Percentiles rank a stretch among this genome's conserved stretches.
Evolutionary conservation across 176 grass and related monocot species (phyloP).

Genomic region (Carex parvula): DNA sequence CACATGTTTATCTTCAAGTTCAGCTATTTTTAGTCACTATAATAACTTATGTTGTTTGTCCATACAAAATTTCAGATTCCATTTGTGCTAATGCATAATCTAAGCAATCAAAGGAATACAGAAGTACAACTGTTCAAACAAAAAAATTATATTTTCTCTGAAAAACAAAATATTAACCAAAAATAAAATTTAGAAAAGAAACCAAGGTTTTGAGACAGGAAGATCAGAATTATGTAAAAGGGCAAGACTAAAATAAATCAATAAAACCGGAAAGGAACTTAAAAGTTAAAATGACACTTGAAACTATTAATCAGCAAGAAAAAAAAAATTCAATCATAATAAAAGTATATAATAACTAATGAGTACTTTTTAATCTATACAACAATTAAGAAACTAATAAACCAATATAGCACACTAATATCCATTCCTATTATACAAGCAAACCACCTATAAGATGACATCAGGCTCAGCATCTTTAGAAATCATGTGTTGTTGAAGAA

Average conservation of each 20-base stretch:
- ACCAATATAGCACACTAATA: neutral
- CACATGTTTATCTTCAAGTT: neutral
- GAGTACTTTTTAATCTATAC: neutral
- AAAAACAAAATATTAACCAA: neutral
- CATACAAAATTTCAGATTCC: neutral
- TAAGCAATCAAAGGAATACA: neutral
- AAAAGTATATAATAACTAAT: neutral
- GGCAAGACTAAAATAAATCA: no score
- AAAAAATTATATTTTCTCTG: neutral
- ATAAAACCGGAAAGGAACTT: no score
- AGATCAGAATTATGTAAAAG: no score
- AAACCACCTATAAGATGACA: neutral
- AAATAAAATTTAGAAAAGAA: neutral
- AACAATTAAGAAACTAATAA: neutral
- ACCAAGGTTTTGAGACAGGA: neutral
- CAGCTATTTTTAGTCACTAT: neutral
- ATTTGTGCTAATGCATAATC: neutral
- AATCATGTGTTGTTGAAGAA: neutral
- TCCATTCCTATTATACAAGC: neutral
- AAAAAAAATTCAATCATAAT: neutral
- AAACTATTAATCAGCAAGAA: neutral
- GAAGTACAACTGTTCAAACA: neutral
- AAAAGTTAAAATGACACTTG: neutral
- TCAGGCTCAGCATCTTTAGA: neutral
- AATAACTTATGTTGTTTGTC: neutral